Evolutionary conservation across 1,139 yeast species (phyloP).

Genomic region (Pichia sp.): DNA sequence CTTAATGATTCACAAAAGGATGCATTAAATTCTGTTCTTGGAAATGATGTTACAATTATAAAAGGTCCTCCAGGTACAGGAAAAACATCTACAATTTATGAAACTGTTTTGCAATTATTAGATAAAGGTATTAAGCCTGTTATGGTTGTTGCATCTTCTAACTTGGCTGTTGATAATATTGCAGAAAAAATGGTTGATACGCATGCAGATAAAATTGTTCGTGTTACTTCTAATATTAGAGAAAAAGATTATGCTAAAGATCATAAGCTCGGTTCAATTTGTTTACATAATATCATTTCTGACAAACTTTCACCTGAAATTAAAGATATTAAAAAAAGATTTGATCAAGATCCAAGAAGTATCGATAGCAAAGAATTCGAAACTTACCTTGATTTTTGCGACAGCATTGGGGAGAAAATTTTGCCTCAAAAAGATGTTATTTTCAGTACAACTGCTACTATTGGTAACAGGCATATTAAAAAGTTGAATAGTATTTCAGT

Average conservation of each 20-base stretch:
- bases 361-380: constrained; percentile 32
- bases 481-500: constrained; percentile 52
- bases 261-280: constrained; percentile 52
- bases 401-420: constrained; percentile 40
- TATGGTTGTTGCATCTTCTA: constrained; percentile 67
- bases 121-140: constrained; percentile 40
- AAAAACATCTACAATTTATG: constrained; percentile 88
- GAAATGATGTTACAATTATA: constrained; percentile 64
- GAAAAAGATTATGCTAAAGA: constrained; percentile 50
- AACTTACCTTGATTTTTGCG: constrained; percentile 39
- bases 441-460: constrained; percentile 63
- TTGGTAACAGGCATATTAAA: constrained; percentile 59
- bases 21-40: constrained; percentile 61
- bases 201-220: constrained; percentile 46
- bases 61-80: constrained; percentile 99
- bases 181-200: constrained; percentile 56
- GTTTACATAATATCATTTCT: constrained; percentile 55
- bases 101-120: constrained; percentile 55
- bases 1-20: constrained; percentile 59
- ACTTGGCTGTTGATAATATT: constrained; percentile 69
- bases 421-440: constrained; percentile 62
- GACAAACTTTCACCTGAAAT: constrained; percentile 42
- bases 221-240: constrained; percentile 56
- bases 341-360: constrained; percentile 21
- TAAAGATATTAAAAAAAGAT: constrained; percentile 37